Evolutionary conservation across 345 rosid genomes (phyloP).

Genomic region (Anacardium occidentale): DNA sequence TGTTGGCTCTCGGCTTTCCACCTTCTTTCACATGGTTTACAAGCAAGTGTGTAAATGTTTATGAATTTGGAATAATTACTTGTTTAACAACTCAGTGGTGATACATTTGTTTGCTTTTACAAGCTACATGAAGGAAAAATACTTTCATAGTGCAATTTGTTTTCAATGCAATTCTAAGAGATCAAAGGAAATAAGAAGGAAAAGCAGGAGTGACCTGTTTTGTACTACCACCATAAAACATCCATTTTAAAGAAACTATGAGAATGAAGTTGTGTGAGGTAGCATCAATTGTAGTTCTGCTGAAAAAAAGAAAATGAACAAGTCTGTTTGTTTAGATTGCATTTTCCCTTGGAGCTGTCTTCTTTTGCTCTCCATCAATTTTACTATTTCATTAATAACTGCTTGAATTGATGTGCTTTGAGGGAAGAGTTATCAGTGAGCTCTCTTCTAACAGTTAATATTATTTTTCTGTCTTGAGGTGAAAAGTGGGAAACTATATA

Average conservation of each 20-base stretch:
- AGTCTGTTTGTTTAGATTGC: background rate
- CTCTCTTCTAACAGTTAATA: background rate
- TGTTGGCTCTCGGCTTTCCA: slow-evolving; percentile 84
- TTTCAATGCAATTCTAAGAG: background rate
- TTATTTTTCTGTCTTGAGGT: background rate
- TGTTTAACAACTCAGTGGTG: background rate
- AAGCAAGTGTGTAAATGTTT: slow-evolving; percentile 46
- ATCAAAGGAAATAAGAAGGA: background rate
- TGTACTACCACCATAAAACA: background rate
- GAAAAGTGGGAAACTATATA: background rate
- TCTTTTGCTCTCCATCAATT: background rate
- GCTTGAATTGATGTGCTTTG: background rate
- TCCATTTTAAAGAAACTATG: slow-evolving; percentile 1
- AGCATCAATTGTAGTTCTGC: background rate
- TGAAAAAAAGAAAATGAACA: background rate
- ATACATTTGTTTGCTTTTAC: background rate
- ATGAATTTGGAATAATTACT: slow-evolving; percentile 7
- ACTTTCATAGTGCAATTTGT: background rate
- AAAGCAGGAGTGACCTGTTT: background rate
- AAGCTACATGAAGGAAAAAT: background rate
- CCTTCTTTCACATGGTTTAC: slow-evolving; percentile 98
- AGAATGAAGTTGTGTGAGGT: background rate
- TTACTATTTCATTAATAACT: background rate
- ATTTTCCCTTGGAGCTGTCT: background rate
- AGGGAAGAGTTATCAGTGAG: background rate